A percentile compares a stretch with the other conserved stretches of the same genome.
These are phyloP conservation scores for Pichia exigua DNA, from an alignment of 805 yeast species.

Conservation along the genomic window DNA sequence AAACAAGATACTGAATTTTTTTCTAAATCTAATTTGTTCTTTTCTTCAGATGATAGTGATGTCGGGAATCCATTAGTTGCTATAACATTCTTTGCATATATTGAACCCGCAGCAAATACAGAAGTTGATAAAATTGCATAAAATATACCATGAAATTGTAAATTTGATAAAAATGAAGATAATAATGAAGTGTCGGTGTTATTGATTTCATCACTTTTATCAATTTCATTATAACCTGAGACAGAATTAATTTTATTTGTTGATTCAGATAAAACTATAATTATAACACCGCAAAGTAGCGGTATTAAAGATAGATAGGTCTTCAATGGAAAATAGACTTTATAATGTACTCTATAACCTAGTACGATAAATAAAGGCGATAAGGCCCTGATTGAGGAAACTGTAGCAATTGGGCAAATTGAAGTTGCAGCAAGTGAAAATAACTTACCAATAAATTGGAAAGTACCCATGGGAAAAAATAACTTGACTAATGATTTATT, in stretches of 20 bases:
- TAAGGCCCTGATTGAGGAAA: conserved; percentile 61
- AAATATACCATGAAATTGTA: conserved; percentile 40
- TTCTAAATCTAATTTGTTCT: conserved; percentile 7
- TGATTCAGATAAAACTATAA: conserved; percentile 34
- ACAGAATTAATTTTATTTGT: neutral
- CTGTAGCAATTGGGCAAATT: conserved; percentile 58
- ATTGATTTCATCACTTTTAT: neutral
- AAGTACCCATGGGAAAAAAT: conserved; percentile 55
- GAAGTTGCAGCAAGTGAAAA: conserved; percentile 60
- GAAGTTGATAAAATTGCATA: conserved; percentile 63
- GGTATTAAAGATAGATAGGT: conserved; percentile 49
- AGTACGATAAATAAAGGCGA: conserved; percentile 55
- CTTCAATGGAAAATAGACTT: conserved; percentile 39
- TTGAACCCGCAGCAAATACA: conserved; percentile 78
- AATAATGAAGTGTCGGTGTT: neutral
- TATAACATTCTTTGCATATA: conserved; percentile 76
- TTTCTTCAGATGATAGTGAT: neutral
- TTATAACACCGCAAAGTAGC: conserved; percentile 43
- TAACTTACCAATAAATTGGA: conserved; percentile 58
- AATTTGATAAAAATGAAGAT: neutral
- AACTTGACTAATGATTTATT: conserved; percentile 36
- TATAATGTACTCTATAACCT: conserved; percentile 45
- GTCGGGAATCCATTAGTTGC: conserved; percentile 30
- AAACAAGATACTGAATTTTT: neutral
- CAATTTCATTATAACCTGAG: neutral